These are phyloP conservation scores for Ustilago sp. DNA, from an alignment of 1,284 basidiomycete species.

Conservation along the genomic window DNA sequence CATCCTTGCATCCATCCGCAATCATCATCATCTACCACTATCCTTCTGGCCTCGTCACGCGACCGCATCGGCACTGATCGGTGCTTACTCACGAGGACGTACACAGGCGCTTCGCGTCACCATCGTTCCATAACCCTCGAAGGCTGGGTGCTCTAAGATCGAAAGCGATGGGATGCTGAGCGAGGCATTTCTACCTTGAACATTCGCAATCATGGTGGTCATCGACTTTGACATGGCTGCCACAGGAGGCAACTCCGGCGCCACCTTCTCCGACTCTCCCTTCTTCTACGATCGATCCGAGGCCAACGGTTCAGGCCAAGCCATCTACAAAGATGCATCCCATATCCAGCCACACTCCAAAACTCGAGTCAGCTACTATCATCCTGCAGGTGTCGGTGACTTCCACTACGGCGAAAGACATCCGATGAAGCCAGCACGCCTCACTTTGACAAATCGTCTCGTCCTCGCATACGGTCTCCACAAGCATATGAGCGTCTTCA, in stretches of 20 bases:
- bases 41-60: neutral
- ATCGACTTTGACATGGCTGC: conserved; percentile 61
- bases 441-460: conserved; percentile 93
- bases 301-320: conserved; percentile 47
- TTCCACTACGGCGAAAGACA: conserved; percentile 86
- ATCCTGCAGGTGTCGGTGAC: conserved; percentile 90
- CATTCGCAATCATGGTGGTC: conserved; percentile 56
- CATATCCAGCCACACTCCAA: conserved; percentile 65
- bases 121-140: neutral
- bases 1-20: conserved; percentile 19
- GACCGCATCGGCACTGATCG: neutral
- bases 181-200: neutral
- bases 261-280: conserved; percentile 64
- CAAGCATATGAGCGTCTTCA: conserved; percentile 93
- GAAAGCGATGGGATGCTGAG: conserved; percentile 9
- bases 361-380: conserved; percentile 92
- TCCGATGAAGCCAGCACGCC: conserved; percentile 96
- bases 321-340: conserved; percentile 48
- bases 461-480: conserved; percentile 97
- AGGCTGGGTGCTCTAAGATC: neutral
- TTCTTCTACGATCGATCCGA: conserved; percentile 65
- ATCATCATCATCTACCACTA: conserved; percentile 5
- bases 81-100: neutral
- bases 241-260: conserved; percentile 36
- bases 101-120: conserved; percentile 7